Evolutionary conservation across 768 basidiomycete species (phyloP).

Genomic region (Tulasnella sp.): DNA sequence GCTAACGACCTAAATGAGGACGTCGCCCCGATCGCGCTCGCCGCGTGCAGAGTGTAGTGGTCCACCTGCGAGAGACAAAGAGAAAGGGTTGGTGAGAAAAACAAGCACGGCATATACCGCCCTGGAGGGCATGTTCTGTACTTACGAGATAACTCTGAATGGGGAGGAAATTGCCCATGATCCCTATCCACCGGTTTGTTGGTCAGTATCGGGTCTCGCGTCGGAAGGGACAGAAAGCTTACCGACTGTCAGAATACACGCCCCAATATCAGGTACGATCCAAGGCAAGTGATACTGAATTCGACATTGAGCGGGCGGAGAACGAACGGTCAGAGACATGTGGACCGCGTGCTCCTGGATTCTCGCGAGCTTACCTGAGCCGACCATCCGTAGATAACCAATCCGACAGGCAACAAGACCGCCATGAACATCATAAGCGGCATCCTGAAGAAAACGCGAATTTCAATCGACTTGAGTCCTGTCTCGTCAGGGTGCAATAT

Average conservation of each 20-base stretch:
- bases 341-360: neutral
- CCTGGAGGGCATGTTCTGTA: neutral
- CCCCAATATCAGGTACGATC: constrained; percentile 58
- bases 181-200: neutral
- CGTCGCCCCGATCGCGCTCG: constrained; percentile 49
- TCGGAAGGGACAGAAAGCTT: neutral
- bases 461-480: too few species aligned
- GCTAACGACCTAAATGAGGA: constrained; percentile 50
- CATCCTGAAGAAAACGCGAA: neutral
- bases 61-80: constrained; percentile 15
- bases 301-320: neutral
- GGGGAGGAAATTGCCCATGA: constrained; percentile 39
- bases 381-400: constrained; percentile 62
- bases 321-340: neutral
- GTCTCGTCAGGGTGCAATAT: too few species aligned
- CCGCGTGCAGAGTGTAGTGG: constrained; percentile 24
- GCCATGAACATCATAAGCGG: constrained; percentile 14
- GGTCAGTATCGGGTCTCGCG: neutral
- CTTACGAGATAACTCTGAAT: constrained; percentile 34
- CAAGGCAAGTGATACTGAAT: constrained; percentile 37
- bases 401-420: constrained; percentile 49
- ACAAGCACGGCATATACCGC: neutral
- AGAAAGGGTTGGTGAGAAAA: neutral
- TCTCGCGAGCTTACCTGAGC: constrained; percentile 28
- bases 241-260: neutral